A percentile compares a stretch with the other conserved stretches of the same genome.
Evolutionary conservation across 225 moss, liverwort and hornwort species (phyloP).

Genomic region (Pleurozium schreberi): DNA sequence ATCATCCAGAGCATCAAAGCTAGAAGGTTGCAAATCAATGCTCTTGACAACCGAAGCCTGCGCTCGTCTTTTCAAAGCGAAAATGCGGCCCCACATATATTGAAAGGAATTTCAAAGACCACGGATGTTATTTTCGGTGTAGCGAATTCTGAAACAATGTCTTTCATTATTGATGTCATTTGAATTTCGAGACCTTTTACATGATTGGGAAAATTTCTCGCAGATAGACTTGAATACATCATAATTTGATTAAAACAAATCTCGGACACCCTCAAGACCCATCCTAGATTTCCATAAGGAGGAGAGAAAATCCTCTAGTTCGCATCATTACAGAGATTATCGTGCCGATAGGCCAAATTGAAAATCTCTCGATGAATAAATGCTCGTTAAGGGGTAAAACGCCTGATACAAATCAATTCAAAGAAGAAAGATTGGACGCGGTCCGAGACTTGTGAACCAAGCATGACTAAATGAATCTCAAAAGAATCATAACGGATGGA

Average conservation of each 20-base stretch:
- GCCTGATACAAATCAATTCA: background rate
- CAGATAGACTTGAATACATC: background rate
- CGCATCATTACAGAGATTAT: background rate
- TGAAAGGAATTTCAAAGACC: background rate
- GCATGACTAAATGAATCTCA: background rate
- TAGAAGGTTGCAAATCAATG: background rate
- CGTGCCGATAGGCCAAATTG: background rate
- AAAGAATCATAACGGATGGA: background rate
- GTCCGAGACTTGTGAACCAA: background rate
- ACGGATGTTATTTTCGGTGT: background rate
- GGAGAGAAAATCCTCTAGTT: background rate
- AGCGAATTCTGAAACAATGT: background rate
- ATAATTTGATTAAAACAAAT: background rate
- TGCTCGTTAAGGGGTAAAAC: background rate
- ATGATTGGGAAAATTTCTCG: background rate
- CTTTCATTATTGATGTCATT: too few relatives aligned
- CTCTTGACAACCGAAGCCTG: background rate
- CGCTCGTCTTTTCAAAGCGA: background rate
- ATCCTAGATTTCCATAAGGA: background rate
- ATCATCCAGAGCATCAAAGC: background rate
- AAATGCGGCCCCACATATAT: background rate
- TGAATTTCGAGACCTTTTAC: background rate
- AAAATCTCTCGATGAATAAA: background rate
- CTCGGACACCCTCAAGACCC: background rate
- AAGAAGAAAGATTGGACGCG: background rate